Evolutionary conservation across 441 rosid species (phyloP), one percentile per base, ranked within the genome.

Genomic region (Eugenia klotzschiana): DNA sequence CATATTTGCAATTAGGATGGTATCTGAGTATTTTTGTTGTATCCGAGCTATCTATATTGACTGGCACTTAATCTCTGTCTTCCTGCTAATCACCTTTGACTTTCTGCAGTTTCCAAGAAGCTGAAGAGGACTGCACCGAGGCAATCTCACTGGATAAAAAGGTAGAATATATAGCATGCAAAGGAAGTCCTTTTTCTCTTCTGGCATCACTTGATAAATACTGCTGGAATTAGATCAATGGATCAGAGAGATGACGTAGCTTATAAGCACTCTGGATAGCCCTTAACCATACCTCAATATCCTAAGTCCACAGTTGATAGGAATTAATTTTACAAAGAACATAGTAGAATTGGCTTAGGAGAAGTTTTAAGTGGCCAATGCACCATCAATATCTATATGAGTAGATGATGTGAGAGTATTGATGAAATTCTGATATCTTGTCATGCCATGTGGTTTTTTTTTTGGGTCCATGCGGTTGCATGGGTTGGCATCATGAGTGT

Each of bases 111-210:
- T 96, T 93, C 85, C 93, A 92, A 87, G 90, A 94, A 92, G 98
- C 99, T 74, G 96, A 95, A 90, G 93, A 91, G 83, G 99, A 96
- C 86, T 94, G 98, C 90, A 89, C 86, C 12, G 87, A 83, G 87
- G 98, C 98, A 51, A 89, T 96, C 51, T 92, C 88, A 80, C 94
- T 96, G 55, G 96, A 96, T 84, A 95, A 92, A 88, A 96, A 93
- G 98, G 99, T 94, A 82, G 82, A 25, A 7, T 22, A 64, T 9
- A 64, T 69, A 9, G 46, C 46, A 69, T 1, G 25, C 46, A 69
- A 33, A 69, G 25, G 15, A 37, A 37, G 77, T 33, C 77, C 25
- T 9, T 20, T 69, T 20, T 20, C 25, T 69, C 46, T 37, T 37
- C 49, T 69, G 40, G 77, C 13, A 10, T 69, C 15, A 20, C 77